Evolutionary conservation across 2,329 filamentous ascomycete genomes (phyloP).

Genomic region (Stemphylium lycopersici): DNA sequence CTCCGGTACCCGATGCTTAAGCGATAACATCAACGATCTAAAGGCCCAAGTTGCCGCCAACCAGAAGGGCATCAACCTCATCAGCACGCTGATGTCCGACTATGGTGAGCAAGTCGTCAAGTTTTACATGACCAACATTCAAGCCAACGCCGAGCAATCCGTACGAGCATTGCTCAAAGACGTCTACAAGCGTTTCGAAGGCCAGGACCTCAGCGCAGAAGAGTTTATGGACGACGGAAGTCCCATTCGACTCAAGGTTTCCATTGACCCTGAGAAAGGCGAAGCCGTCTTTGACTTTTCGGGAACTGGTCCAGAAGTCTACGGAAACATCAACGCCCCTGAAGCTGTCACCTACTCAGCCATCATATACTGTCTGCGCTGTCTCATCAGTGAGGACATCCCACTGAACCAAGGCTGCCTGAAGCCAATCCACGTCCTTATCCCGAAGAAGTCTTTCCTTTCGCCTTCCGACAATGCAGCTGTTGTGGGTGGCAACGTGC

Average conservation of each 20-base stretch:
- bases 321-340: conserved; percentile 80
- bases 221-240: conserved; percentile 90
- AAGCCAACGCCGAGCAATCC: conserved; percentile 77
- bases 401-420: conserved; percentile 87
- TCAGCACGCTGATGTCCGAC: conserved; percentile 74
- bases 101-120: conserved; percentile 79
- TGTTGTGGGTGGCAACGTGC: conserved; percentile 82
- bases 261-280: conserved; percentile 74
- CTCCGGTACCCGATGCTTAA: conserved; percentile 77
- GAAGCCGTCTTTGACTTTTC: conserved; percentile 80
- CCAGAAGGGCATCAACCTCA: conserved; percentile 81
- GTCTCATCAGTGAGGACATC: conserved; percentile 80
- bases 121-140: conserved; percentile 83
- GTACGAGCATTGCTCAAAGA: conserved; percentile 76
- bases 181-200: conserved; percentile 72
- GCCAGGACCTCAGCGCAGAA: conserved; percentile 72
- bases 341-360: conserved; percentile 82
- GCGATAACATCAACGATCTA: conserved; percentile 84
- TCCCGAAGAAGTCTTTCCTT: conserved; percentile 75
- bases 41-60: conserved; percentile 89
- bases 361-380: conserved; percentile 85
- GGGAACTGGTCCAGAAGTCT: conserved; percentile 80
- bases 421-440: conserved; percentile 74
- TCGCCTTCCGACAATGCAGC: conserved; percentile 77
- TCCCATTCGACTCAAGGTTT: conserved; percentile 75